Conservation (phyloP, 345 rosid species). For the Angophora floribunda region DNA sequence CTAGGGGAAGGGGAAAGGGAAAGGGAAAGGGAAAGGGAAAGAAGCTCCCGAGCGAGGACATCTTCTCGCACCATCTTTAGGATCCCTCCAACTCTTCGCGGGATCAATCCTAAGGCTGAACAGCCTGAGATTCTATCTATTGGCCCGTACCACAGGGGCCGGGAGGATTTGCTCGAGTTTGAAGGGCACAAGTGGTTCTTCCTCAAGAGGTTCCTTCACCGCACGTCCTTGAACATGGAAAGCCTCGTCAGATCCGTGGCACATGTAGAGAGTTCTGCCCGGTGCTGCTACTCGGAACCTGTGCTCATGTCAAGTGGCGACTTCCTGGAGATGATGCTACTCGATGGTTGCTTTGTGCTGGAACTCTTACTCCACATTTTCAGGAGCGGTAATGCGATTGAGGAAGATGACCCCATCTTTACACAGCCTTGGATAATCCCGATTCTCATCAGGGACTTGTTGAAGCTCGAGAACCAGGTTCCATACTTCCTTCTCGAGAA, state of each 20-base stretch:
- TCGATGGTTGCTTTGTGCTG: constrained; percentile 12
- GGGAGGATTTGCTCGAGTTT: background rate
- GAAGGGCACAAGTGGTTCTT: constrained; percentile 4
- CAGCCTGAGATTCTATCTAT: constrained; percentile 7
- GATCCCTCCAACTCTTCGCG: background rate
- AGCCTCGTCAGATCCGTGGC: background rate
- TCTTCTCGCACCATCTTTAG: background rate
- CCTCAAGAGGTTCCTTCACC: background rate
- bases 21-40: background rate
- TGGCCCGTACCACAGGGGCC: constrained; percentile 5
- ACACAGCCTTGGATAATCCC: background rate
- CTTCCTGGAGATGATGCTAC: constrained; percentile 9
- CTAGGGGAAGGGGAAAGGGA: background rate
- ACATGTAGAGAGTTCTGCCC: background rate
- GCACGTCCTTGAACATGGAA: background rate
- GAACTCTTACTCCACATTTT: constrained; percentile 1
- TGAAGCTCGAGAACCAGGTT: background rate
- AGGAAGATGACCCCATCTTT: background rate
- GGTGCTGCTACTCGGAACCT: background rate
- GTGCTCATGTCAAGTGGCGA: background rate
- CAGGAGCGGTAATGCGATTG: background rate
- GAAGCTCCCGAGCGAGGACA: background rate
- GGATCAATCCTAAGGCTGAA: background rate
- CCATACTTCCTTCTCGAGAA: background rate
- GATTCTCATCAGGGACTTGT: background rate